phyloP scores from a whole-genome alignment of 495 filamentous ascomycete species.

The Penicillium ochrochloron region DNA sequence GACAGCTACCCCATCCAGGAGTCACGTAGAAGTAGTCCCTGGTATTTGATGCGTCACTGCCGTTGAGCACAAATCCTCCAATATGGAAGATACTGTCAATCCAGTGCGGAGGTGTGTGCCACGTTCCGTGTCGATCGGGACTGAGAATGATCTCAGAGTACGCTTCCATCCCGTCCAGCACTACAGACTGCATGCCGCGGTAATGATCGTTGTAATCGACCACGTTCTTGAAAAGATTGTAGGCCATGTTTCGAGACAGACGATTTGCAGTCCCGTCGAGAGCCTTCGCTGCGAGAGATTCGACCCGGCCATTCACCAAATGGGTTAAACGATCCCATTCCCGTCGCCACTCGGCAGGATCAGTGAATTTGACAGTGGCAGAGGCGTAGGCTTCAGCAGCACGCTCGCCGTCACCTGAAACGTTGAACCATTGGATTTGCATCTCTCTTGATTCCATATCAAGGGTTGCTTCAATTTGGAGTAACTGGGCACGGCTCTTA shows the following conservation, averaged over 20 bases:
- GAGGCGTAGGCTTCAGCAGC: conserved; percentile 30
- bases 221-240: conserved; percentile 43
- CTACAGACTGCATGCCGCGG: conserved; percentile 44
- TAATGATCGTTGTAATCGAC: conserved; percentile 47
- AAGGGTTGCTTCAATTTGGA: conserved; percentile 25
- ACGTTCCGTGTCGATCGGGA: conserved; percentile 19
- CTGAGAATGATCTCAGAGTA: conserved; percentile 43
- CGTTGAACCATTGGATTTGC: conserved; percentile 22
- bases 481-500: conserved; percentile 18
- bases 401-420: conserved; percentile 13
- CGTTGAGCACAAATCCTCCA: conserved; percentile 47
- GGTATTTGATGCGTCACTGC: conserved; percentile 29
- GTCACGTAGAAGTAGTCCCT: conserved; percentile 42
- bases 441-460: conserved; percentile 17
- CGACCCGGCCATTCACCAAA: conserved; percentile 38
- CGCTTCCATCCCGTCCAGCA: conserved; percentile 46
- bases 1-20: conserved; percentile 39
- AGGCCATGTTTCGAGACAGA: conserved; percentile 34
- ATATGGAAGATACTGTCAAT: conserved; percentile 51
- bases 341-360: conserved; percentile 23
- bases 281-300: conserved; percentile 29
- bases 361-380: conserved; percentile 25
- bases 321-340: conserved; percentile 35
- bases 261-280: conserved; percentile 29
- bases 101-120: conserved; percentile 37